These are phyloP conservation scores for Huntiella savannae DNA, from an alignment of 2,329 filamentous ascomycete species.

Conservation along the genomic window DNA sequence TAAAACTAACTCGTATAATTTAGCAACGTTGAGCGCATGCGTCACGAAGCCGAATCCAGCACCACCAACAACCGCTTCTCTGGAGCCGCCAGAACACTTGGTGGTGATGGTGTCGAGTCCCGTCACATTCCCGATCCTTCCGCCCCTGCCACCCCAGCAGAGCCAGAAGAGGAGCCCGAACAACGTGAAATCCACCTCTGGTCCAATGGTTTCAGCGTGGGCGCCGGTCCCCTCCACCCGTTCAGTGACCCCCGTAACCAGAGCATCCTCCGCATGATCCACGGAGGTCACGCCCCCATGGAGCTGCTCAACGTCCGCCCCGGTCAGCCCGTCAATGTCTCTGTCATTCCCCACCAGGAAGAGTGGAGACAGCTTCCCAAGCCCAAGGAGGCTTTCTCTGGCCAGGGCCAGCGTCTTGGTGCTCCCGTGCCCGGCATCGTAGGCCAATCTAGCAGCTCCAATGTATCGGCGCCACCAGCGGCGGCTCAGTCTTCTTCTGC, in stretches of 20 bases:
- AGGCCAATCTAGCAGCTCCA: background rate
- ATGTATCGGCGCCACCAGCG: constrained; percentile 9
- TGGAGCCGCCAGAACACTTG: constrained; percentile 56
- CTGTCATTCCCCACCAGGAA: constrained; percentile 57
- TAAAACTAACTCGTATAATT: background rate
- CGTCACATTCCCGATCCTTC: constrained; percentile 45
- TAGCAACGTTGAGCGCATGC: constrained; percentile 5
- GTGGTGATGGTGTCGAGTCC: constrained; percentile 57
- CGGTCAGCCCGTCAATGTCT: constrained; percentile 61
- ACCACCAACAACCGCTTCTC: constrained; percentile 39
- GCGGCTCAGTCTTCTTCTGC: constrained; percentile 20
- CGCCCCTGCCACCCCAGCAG: constrained; percentile 14
- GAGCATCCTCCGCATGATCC: constrained; percentile 54
- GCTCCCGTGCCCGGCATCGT: constrained; percentile 51
- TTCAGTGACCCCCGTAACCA: constrained; percentile 65
- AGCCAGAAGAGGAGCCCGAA: constrained; percentile 25
- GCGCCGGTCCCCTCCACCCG: constrained; percentile 57
- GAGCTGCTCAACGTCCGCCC: constrained; percentile 59
- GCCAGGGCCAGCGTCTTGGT: constrained; percentile 54
- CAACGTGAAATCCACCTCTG: constrained; percentile 55
- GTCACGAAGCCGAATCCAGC: constrained; percentile 15
- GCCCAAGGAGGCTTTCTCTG: constrained; percentile 57
- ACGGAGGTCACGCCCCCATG: constrained; percentile 54
- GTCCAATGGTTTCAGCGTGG: constrained; percentile 70
- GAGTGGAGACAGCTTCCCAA: constrained; percentile 55